phyloP scores from a whole-genome alignment of 2,329 filamentous ascomycete species.

The Botrytis sinoallii region DNA sequence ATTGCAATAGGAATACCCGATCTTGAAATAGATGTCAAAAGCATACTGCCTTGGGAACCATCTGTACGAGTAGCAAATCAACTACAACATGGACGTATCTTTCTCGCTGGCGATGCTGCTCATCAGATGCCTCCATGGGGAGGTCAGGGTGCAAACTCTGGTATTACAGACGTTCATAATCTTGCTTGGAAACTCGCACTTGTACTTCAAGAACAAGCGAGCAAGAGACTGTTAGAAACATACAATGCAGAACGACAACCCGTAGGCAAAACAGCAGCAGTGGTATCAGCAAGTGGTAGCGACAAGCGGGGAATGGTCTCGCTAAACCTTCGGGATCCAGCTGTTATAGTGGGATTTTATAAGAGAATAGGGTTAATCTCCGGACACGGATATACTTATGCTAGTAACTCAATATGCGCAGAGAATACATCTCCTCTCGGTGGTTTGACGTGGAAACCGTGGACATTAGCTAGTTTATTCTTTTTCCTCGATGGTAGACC shows the following conservation, averaged over 20 bases:
- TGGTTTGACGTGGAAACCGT: slow-evolving; percentile 34
- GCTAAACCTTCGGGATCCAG: slow-evolving; percentile 1
- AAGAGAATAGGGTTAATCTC: slow-evolving; percentile 13
- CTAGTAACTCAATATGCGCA: slow-evolving; percentile 1
- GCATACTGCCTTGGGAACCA: slow-evolving; percentile 38
- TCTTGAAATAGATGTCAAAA: slow-evolving; percentile 36
- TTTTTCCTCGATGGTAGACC: slow-evolving; percentile 34
- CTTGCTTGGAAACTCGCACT: slow-evolving; percentile 44
- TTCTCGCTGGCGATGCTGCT: slow-evolving; percentile 49
- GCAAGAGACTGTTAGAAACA: slow-evolving; percentile 37
- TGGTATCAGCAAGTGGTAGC: slow-evolving; percentile 19
- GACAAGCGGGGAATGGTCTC: slow-evolving; percentile 21
- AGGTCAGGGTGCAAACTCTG: slow-evolving; percentile 44
- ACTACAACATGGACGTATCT: slow-evolving; percentile 36
- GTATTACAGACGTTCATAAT: slow-evolving; percentile 42
- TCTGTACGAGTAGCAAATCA: slow-evolving; percentile 34
- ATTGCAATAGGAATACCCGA: slow-evolving; percentile 36
- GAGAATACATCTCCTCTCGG: slow-evolving; percentile 25
- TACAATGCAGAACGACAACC: slow-evolving; percentile 43
- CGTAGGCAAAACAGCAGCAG: slow-evolving; percentile 32
- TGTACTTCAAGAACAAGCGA: slow-evolving; percentile 34
- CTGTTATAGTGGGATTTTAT: not conserved
- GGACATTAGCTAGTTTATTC: slow-evolving; percentile 32
- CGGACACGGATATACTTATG: slow-evolving; percentile 26
- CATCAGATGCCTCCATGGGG: slow-evolving; percentile 48